Evolutionary conservation across 257 asterid species (phyloP).

Genomic region (Solanum microdontum): DNA sequence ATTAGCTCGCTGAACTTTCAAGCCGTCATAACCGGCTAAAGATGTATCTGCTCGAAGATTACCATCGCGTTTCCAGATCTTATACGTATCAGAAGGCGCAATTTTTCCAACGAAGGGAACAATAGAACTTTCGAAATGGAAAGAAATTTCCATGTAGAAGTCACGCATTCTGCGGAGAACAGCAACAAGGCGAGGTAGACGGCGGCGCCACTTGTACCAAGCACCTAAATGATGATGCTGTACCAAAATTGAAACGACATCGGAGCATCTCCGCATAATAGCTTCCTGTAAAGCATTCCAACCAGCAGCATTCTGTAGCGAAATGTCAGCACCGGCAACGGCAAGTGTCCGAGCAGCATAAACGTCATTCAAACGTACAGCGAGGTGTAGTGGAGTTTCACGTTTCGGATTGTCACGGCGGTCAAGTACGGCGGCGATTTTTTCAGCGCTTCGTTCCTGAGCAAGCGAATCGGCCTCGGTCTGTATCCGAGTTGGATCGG

Average conservation of each 20-base stretch:
- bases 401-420: slow-evolving; percentile 63
- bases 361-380: slow-evolving; percentile 79
- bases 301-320: slow-evolving; percentile 87
- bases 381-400: slow-evolving; percentile 88
- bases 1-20: slow-evolving; percentile 88
- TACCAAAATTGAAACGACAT: slow-evolving; percentile 47
- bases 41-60: slow-evolving; percentile 90
- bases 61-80: slow-evolving; percentile 93
- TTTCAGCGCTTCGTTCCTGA: slow-evolving; percentile 52
- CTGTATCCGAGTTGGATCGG: slow-evolving; percentile 33
- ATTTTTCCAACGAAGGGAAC: slow-evolving; percentile 87
- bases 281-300: slow-evolving; percentile 95
- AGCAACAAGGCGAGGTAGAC: slow-evolving; percentile 73
- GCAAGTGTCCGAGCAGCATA: slow-evolving; percentile 49
- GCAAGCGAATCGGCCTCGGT: slow-evolving; percentile 58
- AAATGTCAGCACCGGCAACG: slow-evolving; percentile 69
- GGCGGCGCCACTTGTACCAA: slow-evolving; percentile 95
- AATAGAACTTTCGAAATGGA: slow-evolving; percentile 89
- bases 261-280: slow-evolving; percentile 65
- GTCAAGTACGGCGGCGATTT: slow-evolving; percentile 62
- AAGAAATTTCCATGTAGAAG: slow-evolving; percentile 90
- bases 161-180: slow-evolving; percentile 85
- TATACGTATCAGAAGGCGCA: slow-evolving; percentile 91
- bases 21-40: slow-evolving; percentile 85
- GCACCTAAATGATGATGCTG: slow-evolving; percentile 76